Evolutionary conservation across 2,329 filamentous ascomycete species (phyloP), one percentile per base, ranked within the genome.

Genomic region (Diplodia intermedia): DNA sequence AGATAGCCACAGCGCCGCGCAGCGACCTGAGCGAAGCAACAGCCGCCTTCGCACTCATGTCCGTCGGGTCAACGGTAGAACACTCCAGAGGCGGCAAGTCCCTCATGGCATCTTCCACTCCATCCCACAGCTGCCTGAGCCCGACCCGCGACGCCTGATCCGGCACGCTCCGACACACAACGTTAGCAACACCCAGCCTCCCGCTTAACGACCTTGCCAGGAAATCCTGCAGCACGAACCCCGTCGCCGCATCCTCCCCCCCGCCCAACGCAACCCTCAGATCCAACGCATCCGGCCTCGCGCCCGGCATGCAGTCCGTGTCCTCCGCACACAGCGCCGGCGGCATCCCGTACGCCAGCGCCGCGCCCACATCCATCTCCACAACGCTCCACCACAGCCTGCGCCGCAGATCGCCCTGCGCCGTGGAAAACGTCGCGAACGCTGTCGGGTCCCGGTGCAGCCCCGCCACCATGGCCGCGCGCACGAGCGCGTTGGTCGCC

Each of bases 341-440:
- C 1, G 61, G 61, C 70, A 73, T 72, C 1, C 71, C 71, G 11
- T 69, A 70, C 29, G 61, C 62, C 67, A 73, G 69, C 0, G 73
- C 73, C 14, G 70, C 71, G 53, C 73, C 71, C 26, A 83, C 68
- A 61, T 81, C 79, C 36, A 82, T 70, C 68, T 83, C 79, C 14
- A 82, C 68, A 7, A 83, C 77, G 0, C 80, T 81, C 20, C 77
- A 75, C 81, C 81, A 83, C 3, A 82, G 65, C n/a, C 81, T 75
- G n/a, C 80, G 77, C 15, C 80, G 78, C 74, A 83, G 80, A 67
- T 84, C 82, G 0, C 60, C 70, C 53, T 77, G 72, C 38, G 73
- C 82, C 1, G 70, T 66, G 3, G 75, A 75, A 56, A 81, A 77
- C 31, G 77, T 76, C 1, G 71, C 69, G 20, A 80, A 78, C 2